phyloP scores from a whole-genome alignment of 345 rosid genomes.

The Salix purpurea region DNA sequence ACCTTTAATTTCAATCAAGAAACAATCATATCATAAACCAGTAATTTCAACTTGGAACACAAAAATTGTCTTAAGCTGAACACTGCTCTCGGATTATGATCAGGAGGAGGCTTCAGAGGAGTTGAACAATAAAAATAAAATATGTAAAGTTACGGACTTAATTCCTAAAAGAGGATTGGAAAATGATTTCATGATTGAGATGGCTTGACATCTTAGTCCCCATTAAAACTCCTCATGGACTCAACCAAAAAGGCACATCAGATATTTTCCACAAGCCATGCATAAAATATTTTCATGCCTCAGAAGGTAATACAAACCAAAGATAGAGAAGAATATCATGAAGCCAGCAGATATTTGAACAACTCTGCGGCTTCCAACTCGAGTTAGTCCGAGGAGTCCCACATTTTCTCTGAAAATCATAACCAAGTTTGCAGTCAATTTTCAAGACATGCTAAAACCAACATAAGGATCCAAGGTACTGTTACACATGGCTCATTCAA shows the following conservation, averaged over 20 bases:
- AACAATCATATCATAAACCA: not conserved
- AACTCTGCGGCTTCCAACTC: slow-evolving; percentile 34
- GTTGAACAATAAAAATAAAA: not conserved
- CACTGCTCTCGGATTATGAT: not conserved
- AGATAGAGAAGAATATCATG: slow-evolving; percentile 23
- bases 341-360: slow-evolving; percentile 29
- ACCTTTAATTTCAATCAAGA: not conserved
- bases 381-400: slow-evolving; percentile 28
- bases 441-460: not conserved
- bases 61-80: not conserved
- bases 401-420: slow-evolving; percentile 23
- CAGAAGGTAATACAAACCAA: slow-evolving; percentile 18
- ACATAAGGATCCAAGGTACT: not conserved
- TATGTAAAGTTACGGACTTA: not conserved
- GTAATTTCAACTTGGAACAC: not conserved
- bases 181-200: not conserved
- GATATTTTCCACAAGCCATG: not conserved
- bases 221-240: not conserved
- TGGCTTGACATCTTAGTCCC: not conserved
- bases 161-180: not conserved
- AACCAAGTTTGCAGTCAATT: not conserved
- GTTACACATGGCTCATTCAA: not conserved
- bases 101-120: too few species aligned
- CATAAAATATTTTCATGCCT: not conserved
- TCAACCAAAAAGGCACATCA: not conserved